Base-by-base conservation (phyloP, 2,329 filamentous ascomycete genomes). In the Exophiala bonariae region DNA sequence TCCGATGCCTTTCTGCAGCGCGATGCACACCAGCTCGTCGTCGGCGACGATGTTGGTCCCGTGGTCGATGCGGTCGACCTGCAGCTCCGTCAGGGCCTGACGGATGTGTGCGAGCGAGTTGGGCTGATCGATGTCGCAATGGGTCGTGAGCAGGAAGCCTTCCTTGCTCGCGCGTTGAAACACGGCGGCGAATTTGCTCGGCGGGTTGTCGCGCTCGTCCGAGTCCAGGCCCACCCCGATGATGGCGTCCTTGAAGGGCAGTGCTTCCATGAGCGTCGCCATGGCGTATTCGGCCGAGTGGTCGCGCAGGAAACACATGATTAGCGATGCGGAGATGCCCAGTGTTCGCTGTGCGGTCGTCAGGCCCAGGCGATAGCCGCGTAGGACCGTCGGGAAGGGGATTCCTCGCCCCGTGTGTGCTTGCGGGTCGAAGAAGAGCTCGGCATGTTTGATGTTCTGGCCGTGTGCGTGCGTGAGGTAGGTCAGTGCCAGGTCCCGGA, bases 341-440 rank as follows among this genome's bases (percentile, higher is more conserved):
- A 87, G 72, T 49, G 87, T 80, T 38, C 63, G 64, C 59, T 81
- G 71, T 1, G 86, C 86, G 17, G 80, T 76, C 44, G 67, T 61
- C 57, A 82, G 78, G 1, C 83, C 87, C 1, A 73, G 72, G 0
- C 69, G 70, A 58, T 89, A 82, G 2, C 87, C 87, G 3, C 66
- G 62, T 3, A 89, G 74, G 17, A 90, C 77, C 2, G 79, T 83
- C 13, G 76, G 69, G 61, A 87, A 85, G 6, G 73, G 56, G 3
- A 91, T 69, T 4, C 83, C 83, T 14, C 86, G 77, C 10, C 68
- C 69, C 3, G 81, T 77, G 65, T 91, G 87, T 1, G 84, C 85
- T 66, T 91, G 86, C 2, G 87, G 86, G 63, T 91, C 87, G 69
- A 91, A 90, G 70, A 89, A 91, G 55, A 89, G 77, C 65, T 91